These are phyloP conservation scores for Leucaena leucocephala DNA, from an alignment of 306 rosid genomes.

Conservation along the genomic window DNA sequence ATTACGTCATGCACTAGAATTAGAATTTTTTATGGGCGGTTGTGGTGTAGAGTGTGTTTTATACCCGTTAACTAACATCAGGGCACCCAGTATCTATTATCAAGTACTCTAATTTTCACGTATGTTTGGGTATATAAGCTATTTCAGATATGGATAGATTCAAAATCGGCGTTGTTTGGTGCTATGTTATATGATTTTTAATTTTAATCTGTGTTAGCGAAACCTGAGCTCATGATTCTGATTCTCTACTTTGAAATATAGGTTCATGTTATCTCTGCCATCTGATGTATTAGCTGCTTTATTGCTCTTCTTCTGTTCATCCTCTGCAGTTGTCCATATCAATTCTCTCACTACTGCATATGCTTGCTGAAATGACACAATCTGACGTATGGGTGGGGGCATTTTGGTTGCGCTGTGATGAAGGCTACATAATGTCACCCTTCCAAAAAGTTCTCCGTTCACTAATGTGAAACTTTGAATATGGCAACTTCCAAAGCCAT, in stretches of 20 bases:
- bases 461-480: background rate
- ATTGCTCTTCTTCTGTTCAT: background rate
- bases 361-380: conserved; percentile 6
- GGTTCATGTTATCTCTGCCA: too few species aligned
- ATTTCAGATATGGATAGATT: background rate
- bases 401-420: background rate
- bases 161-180: background rate
- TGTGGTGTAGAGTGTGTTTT: background rate
- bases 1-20: too few species aligned
- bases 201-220: background rate
- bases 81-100: background rate
- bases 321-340: background rate
- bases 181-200: background rate
- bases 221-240: background rate
- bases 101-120: background rate
- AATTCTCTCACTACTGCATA: background rate
- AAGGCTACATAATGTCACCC: background rate
- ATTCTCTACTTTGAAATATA: background rate
- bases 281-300: background rate
- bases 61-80: background rate
- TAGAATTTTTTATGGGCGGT: background rate
- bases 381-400: background rate
- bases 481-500: conserved; percentile 55
- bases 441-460: background rate
- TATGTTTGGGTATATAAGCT: background rate